phyloP scores from a whole-genome alignment of 2,329 filamentous ascomycete species.

The Chaetomiaceae sp. region DNA sequence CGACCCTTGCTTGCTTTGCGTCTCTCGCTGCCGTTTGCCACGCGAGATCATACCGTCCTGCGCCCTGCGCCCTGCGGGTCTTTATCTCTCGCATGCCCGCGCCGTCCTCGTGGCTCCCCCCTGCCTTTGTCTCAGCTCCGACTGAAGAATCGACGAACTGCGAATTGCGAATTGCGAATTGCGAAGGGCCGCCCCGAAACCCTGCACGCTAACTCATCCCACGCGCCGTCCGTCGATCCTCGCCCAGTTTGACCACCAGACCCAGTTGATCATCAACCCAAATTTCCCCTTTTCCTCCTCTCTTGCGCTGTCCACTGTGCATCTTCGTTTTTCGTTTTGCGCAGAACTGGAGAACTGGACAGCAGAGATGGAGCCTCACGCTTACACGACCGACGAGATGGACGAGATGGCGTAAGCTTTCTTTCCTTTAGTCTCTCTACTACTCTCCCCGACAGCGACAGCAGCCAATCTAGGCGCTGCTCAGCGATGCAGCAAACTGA shows the following conservation, averaged over 20 bases:
- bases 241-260: neutral
- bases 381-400: conserved; percentile 3
- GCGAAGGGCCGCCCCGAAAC: neutral
- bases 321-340: no score
- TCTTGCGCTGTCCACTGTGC: no score
- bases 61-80: neutral
- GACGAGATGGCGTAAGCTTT: conserved; percentile 17
- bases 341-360: neutral
- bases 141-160: neutral
- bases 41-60: neutral
- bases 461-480: no score
- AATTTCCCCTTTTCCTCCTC: no score
- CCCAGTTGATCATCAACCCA: neutral
- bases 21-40: neutral
- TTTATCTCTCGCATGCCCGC: conserved; percentile 5
- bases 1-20: neutral
- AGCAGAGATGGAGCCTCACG: conserved; percentile 7
- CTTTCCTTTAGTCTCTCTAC: no score
- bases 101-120: conserved; percentile 7
- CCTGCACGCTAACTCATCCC: neutral
- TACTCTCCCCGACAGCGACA: no score
- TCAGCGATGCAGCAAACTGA: neutral
- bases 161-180: no score
- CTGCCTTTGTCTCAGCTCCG: conserved; percentile 3
- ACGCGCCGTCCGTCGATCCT: neutral